Conservation (phyloP, 106 monocot genomes). For the Apostasia ramifera region DNA sequence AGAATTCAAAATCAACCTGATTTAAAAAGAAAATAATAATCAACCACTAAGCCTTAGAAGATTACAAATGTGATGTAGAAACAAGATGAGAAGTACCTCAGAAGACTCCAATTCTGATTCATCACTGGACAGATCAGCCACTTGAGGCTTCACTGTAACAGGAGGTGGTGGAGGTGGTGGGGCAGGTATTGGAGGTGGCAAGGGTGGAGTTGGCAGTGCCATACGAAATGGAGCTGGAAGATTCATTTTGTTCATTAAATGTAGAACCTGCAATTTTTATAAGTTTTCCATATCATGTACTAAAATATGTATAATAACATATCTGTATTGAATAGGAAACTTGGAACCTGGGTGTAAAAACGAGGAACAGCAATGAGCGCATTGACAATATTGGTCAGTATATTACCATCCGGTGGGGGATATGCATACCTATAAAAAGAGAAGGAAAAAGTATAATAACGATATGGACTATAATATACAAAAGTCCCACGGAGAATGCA, state of each 20-base stretch:
- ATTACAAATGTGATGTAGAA: neutral
- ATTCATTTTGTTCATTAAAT: slow-evolving; percentile 99
- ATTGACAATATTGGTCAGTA: slow-evolving; percentile 90
- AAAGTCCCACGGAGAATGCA: too few species aligned
- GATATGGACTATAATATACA: too few species aligned
- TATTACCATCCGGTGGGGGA: slow-evolving; percentile 96
- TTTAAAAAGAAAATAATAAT: neutral
- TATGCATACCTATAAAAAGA: slow-evolving; percentile 62
- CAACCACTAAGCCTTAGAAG: neutral
- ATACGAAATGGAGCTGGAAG: slow-evolving; percentile 94
- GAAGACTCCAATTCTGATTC: slow-evolving; percentile 97
- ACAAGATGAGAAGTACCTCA: slow-evolving; percentile 39
- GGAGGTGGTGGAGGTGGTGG: slow-evolving; percentile 55
- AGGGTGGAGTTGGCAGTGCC: slow-evolving; percentile 87
- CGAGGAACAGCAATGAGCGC: slow-evolving; percentile 92
- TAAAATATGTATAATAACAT: neutral
- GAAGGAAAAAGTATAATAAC: too few species aligned
- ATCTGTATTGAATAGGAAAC: neutral
- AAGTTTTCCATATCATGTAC: neutral
- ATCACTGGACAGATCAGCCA: slow-evolving; percentile 54
- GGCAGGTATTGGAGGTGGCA: slow-evolving; percentile 65
- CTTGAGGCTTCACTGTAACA: slow-evolving; percentile 7
- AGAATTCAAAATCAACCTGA: neutral
- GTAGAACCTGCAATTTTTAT: slow-evolving; percentile 56
- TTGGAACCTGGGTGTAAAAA: slow-evolving; percentile 92